Evolutionary conservation across 108 stramenopile genomes (phyloP), one percentile per base, ranked within the genome.

Genomic region (Skeletonema menzelii): DNA sequence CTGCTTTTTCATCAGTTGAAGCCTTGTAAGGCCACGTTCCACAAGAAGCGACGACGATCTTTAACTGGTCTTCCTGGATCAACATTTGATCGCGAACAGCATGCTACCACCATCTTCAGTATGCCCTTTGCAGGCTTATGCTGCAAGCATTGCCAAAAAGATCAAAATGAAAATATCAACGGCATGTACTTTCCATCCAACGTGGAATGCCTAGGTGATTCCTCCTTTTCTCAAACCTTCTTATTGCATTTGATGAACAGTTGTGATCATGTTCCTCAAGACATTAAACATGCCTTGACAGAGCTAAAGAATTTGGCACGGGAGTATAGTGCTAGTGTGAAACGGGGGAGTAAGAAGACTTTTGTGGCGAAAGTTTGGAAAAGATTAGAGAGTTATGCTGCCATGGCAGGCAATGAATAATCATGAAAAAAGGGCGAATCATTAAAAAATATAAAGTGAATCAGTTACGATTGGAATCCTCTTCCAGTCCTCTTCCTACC

Each of bases 1-100:
- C 42, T 64, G 8, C 63, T 64, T 27, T 40, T 64, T 12, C 63
- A 64, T 64, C 63, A 64, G 37, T 27, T 64, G 24, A 40, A 40
- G 27, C 63, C 63, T 27, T 44, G 38, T 42, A 22, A 42, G 13
- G 44, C 63, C 19, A 64, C 42, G 38, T n/a, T 3, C 4, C 17
- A 20, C 27, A 40, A 17, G 24, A 44, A 44, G 38, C 26, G 44
- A 26, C 20, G 44, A 40, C 26, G 38, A 27, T 42, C 40, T 42
- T 42, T 15, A n/a, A 42, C 2, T 4, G n/a, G 35, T 37, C 10
- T 11, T 37, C 12, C 40, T n/a, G 40, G 40, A 42, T 42, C 15
- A 42, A n/a, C 15, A 42, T 15, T 42, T 6, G 4, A 53, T 20
- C 22, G 8, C 11, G 49, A 53, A 4, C 8, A 22, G 6, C 19